Conservation (phyloP, 2,329 filamentous ascomycete genomes). For the Anthostomella pinea region DNA sequence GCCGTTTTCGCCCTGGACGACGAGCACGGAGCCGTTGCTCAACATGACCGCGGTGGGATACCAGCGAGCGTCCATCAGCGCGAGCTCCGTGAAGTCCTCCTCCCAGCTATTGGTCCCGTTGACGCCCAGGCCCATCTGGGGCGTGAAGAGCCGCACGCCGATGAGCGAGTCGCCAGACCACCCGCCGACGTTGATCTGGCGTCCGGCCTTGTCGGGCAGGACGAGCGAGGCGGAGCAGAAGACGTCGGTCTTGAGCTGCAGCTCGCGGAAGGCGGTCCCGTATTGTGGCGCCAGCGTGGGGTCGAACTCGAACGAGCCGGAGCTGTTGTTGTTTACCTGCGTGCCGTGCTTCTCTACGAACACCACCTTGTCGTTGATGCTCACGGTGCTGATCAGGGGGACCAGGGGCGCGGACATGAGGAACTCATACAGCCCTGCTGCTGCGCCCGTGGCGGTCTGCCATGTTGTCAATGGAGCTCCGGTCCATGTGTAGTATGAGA, state of each 20-base stretch:
- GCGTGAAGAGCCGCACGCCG: conserved; percentile 55
- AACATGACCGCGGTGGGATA: conserved; percentile 53
- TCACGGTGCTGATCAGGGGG: conserved; percentile 51
- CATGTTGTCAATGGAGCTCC: conserved; percentile 46
- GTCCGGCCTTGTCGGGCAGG: conserved; percentile 55
- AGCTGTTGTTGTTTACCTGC: conserved; percentile 51
- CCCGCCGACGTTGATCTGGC: conserved; percentile 56
- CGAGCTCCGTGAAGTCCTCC: conserved; percentile 46
- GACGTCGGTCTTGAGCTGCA: conserved; percentile 55
- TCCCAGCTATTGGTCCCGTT: conserved; percentile 52
- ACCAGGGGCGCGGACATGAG: conserved; percentile 52
- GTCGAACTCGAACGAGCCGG: conserved; percentile 59
- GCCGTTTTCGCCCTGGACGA: conserved; percentile 52
- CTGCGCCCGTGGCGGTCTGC: conserved; percentile 45
- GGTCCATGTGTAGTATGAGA: conserved; percentile 50
- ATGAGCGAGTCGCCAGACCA: conserved; percentile 54
- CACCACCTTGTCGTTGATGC: conserved; percentile 51
- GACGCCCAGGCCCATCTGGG: conserved; percentile 48
- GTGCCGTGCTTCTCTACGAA: conserved; percentile 57
- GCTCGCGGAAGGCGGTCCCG: conserved; percentile 48
- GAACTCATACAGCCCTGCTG: conserved; percentile 51
- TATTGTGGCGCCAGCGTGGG: conserved; percentile 42
- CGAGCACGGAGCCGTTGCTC: conserved; percentile 54
- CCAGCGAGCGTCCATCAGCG: conserved; percentile 50
- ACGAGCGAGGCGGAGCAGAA: conserved; percentile 59